Base-by-base conservation (phyloP, 192 early-diverging fungal species). In the Paraglomus brasilianum region DNA sequence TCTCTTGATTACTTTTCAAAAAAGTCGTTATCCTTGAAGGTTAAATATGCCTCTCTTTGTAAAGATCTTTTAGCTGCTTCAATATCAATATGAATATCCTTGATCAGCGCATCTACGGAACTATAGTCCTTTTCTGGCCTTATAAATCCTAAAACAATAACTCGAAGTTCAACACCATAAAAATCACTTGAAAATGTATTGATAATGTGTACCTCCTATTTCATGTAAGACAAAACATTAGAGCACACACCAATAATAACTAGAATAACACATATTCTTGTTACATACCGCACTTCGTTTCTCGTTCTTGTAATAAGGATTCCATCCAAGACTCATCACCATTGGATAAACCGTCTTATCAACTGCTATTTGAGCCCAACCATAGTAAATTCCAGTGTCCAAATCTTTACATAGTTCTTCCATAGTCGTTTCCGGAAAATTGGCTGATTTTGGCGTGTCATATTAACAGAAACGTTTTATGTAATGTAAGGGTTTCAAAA, bases 291-390 rank as follows among this genome's bases (percentile, higher is more conserved):
- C 95, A 13, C 93, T 94, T 50, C 91, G 85, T 79, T 95, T 93
- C 76, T 97, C 92, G 78, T 99, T 99, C 70, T 98, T 92, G 76
- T 94, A 92, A 74, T 89, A 98, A 13, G 97, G 97, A 79, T 99
- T 99, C 97, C 97, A 99, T 15, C 97, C 97, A 49, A 95, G 86
- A 63, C 91, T 93, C 95, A 98, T 96, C 15, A 98, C 96, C 96
- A 99, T 98, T n/a, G 93, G 92, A 50, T 86, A 86, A 7, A 98
- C 88, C 14, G 47, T 45, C 30, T 47, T 72, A 50, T 52, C 68
- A 61, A 76, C 67, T 17, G 83, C 87, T 19, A 98, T 86, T 36
- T 85, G 80, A 19, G 93, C 94, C 93, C 94, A 99, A 5, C 97
- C 97, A 69, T 90, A 93, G 81, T 98, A 96, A 57, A 99, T 92